Evolutionary conservation across 768 basidiomycete species (phyloP).

Genomic region (Leccinum obscurum): DNA sequence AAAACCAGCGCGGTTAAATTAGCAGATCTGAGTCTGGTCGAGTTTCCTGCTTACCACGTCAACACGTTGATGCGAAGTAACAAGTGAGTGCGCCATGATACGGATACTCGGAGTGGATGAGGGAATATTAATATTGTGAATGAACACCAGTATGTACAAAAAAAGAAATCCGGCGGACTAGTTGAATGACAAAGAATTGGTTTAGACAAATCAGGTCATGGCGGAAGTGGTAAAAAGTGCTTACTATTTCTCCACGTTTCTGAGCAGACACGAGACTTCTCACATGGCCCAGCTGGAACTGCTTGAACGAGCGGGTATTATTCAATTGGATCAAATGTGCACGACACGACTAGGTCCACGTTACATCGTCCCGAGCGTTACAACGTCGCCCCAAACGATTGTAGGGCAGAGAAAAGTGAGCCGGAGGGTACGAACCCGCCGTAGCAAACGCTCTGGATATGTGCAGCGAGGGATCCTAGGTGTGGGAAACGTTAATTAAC

Average conservation of each 20-base stretch:
- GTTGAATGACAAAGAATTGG: too few relatives aligned
- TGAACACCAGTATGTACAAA: too few relatives aligned
- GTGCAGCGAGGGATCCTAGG: conserved; percentile 10
- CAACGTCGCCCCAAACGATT: conserved; percentile 7
- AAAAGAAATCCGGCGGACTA: too few relatives aligned
- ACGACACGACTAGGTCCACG: neutral
- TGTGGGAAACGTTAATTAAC: neutral
- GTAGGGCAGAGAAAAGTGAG: conserved; percentile 3
- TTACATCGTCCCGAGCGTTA: neutral
- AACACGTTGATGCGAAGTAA: neutral
- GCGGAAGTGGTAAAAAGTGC: too few relatives aligned
- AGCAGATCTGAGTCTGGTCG: neutral
- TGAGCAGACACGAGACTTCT: neutral
- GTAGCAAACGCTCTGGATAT: neutral
- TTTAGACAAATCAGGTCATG: too few relatives aligned
- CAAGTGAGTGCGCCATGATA: neutral
- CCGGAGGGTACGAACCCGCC: conserved; percentile 2
- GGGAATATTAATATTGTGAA: too few relatives aligned
- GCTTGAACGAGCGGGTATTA: neutral
- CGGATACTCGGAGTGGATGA: too few relatives aligned
- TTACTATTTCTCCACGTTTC: neutral
- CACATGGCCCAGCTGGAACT: neutral
- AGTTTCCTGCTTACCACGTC: neutral
- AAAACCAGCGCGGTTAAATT: neutral
- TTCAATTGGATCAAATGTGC: neutral